Conservation (phyloP, 805 yeast species). For the Lipomyces spencermartinsiae region DNA sequence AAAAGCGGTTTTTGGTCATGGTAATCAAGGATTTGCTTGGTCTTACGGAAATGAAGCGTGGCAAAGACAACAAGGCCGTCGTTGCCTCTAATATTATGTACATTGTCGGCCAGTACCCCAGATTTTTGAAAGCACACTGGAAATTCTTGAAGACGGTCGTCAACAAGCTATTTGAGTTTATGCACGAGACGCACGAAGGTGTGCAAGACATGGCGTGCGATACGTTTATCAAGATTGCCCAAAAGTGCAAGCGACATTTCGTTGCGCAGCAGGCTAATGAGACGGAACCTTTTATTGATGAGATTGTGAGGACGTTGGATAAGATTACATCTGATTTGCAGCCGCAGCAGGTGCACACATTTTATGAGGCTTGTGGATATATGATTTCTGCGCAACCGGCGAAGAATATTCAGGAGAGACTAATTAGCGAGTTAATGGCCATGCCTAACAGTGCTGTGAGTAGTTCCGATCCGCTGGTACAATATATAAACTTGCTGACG, state of each 20-base stretch:
- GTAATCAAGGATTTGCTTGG: slow-evolving; percentile 92
- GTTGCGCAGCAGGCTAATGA: slow-evolving; percentile 87
- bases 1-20: slow-evolving; percentile 88
- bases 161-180: slow-evolving; percentile 92
- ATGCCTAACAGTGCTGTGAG: slow-evolving; percentile 80
- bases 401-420: slow-evolving; percentile 68
- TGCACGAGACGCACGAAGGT: slow-evolving; percentile 98
- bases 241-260: slow-evolving; percentile 93
- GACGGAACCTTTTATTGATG: slow-evolving; percentile 87
- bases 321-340: slow-evolving; percentile 87
- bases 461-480: background rate
- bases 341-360: slow-evolving; percentile 97
- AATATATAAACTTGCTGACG: background rate
- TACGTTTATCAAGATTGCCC: slow-evolving; percentile 93
- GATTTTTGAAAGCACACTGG: slow-evolving; percentile 98
- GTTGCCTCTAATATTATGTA: slow-evolving; percentile 99
- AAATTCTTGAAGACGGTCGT: slow-evolving; percentile 94
- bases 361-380: slow-evolving; percentile 96
- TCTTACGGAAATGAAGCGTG: slow-evolving; percentile 93
- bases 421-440: slow-evolving; percentile 80
- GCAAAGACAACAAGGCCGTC: slow-evolving; percentile 97
- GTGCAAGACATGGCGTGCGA: slow-evolving; percentile 76
- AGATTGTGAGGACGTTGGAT: slow-evolving; percentile 82
- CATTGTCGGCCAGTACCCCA: slow-evolving; percentile 98
- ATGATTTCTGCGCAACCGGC: slow-evolving; percentile 87